Evolutionary conservation across 1,284 basidiomycete species (phyloP).

Genomic region (Rhodotorula sp.): DNA sequence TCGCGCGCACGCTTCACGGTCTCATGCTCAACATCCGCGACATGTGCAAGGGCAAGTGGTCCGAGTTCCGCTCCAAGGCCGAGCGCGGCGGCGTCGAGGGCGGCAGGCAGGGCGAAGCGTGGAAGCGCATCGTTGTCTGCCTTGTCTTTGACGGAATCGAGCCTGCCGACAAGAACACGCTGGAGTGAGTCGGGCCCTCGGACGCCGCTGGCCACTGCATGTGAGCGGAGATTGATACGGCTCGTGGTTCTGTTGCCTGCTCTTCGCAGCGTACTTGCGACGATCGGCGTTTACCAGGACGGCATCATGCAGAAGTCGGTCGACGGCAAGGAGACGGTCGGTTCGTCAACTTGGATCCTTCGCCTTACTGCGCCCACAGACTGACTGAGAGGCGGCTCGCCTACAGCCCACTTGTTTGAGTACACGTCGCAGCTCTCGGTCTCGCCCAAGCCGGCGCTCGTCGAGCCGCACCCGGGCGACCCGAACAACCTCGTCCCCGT

Average conservation of each 20-base stretch:
- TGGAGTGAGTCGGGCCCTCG: constrained; percentile 61
- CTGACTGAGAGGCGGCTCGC: constrained; percentile 78
- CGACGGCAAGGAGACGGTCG: constrained; percentile 89
- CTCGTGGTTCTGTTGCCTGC: background rate
- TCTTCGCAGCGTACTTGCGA: constrained; percentile 54
- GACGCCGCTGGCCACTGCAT: background rate
- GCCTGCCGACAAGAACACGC: constrained; percentile 90
- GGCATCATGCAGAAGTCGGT: constrained; percentile 91
- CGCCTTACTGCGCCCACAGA: constrained; percentile 53
- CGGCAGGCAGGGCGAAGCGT: constrained; percentile 79
- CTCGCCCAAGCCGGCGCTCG: constrained; percentile 80
- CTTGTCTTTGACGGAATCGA: constrained; percentile 90
- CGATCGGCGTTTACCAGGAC: constrained; percentile 56
- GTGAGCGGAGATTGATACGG: background rate
- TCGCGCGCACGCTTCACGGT: constrained; percentile 87
- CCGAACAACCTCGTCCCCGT: constrained; percentile 89
- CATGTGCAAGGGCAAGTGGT: constrained; percentile 92
- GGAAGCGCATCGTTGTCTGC: constrained; percentile 88
- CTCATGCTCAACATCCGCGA: constrained; percentile 98
- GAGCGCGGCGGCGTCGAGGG: constrained; percentile 75
- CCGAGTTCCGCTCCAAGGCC: constrained; percentile 70
- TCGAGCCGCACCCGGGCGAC: constrained; percentile 80
- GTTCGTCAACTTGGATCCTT: constrained; percentile 37
- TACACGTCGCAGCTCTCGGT: constrained; percentile 57
- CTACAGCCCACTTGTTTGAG: constrained; percentile 88